Evolutionary conservation across 352 stramenopile species (phyloP).

Genomic region (Peronospora farinosa): DNA sequence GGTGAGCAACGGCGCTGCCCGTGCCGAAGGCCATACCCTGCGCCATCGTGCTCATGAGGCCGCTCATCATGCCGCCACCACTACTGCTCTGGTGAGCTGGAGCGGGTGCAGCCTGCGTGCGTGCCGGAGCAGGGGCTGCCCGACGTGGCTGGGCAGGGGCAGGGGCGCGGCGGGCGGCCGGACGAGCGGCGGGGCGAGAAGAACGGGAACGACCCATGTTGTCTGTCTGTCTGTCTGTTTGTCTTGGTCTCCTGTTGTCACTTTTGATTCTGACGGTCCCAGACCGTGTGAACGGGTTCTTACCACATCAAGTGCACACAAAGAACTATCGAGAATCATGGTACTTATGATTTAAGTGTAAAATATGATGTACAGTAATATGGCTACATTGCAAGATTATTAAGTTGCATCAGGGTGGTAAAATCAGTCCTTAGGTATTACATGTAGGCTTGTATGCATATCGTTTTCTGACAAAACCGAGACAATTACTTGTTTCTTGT

Average conservation of each 20-base stretch:
- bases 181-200: slow-evolving; percentile 36
- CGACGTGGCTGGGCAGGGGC: slow-evolving; percentile 37
- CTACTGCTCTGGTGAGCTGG: slow-evolving; percentile 47
- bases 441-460: no score
- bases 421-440: no score
- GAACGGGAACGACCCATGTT: slow-evolving; percentile 64
- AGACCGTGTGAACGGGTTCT: not conserved
- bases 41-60: slow-evolving; percentile 93
- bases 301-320: slow-evolving; percentile 18
- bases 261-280: slow-evolving; percentile 28
- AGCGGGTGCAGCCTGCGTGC: slow-evolving; percentile 41
- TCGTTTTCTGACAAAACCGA: not conserved
- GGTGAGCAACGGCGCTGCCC: slow-evolving; percentile 93
- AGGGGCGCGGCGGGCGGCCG: slow-evolving; percentile 38
- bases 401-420: no score
- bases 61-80: slow-evolving; percentile 87
- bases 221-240: slow-evolving; percentile 17
- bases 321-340: slow-evolving; percentile 33
- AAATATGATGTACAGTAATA: no score
- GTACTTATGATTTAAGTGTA: not conserved
- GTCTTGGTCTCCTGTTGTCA: slow-evolving; percentile 13
- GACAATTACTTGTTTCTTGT: slow-evolving; percentile 6
- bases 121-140: slow-evolving; percentile 43
- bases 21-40: slow-evolving; percentile 98
- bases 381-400: no score